Percentiles rank a stretch among this genome's conserved stretches.
Evolutionary conservation across 116 monocot species (phyloP).

Genomic region (Iris pallida): DNA sequence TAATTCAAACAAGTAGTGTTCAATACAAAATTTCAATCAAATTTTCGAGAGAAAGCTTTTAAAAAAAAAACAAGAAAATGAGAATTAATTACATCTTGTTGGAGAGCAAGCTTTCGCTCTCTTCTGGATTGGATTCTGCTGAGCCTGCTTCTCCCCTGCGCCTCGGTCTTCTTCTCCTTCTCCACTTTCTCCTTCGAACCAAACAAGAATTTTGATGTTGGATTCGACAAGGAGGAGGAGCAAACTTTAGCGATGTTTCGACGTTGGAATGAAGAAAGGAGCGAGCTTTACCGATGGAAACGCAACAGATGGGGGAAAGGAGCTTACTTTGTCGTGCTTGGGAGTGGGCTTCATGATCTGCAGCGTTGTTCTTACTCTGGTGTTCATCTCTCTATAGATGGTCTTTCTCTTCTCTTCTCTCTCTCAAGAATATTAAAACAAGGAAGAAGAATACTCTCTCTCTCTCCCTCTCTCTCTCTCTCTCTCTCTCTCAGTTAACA

Average conservation of each 20-base stretch:
- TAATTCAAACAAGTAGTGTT: not conserved
- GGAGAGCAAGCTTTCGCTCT: constrained; percentile 68
- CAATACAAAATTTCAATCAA: not conserved
- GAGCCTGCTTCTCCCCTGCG: not conserved
- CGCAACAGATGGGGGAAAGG: not conserved
- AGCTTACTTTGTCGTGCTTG: constrained; percentile 3
- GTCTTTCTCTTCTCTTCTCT: not conserved
- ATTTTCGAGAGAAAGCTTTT: not conserved
- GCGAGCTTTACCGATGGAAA: not conserved
- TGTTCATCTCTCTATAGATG: constrained; percentile 6
- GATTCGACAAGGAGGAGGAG: not conserved
- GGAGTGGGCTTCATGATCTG: constrained; percentile 3
- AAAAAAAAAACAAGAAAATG: not conserved
- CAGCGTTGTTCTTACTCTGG: not conserved
- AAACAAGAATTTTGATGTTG: constrained; percentile 1
- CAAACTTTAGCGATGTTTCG: not conserved
- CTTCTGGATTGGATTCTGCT: constrained; percentile 35
- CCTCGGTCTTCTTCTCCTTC: constrained; percentile 40
- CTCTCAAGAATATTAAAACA: not conserved
- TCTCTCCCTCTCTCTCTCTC: not conserved
- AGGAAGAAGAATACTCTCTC: too few species aligned
- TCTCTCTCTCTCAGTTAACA: not conserved
- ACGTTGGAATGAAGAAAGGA: not conserved
- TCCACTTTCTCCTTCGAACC: constrained; percentile 29
- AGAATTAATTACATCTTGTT: constrained; percentile 61